Percentiles rank a stretch among this genome's conserved stretches.
Conservation (phyloP, 1,139 yeast genomes). For the Protomyces gravidus region DNA sequence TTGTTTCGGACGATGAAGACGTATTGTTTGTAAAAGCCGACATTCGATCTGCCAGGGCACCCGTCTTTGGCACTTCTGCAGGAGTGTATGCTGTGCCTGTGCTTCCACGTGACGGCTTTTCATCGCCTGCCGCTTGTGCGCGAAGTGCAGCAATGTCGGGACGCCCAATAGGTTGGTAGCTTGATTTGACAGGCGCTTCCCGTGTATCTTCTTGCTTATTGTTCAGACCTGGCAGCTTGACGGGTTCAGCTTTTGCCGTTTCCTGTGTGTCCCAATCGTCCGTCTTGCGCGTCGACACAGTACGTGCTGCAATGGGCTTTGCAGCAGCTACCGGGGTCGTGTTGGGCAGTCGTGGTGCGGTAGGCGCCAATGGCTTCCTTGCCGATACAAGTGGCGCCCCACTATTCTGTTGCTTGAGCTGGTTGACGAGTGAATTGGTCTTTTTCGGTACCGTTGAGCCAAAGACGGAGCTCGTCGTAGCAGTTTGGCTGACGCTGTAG, state of each 20-base stretch:
- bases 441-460: conserved; percentile 37
- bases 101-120: conserved; percentile 29
- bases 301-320: conserved; percentile 35
- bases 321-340: conserved; percentile 32
- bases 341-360: conserved; percentile 32
- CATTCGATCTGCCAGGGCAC: conserved; percentile 37
- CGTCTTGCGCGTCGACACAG: not conserved
- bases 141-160: conserved; percentile 50
- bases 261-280: conserved; percentile 24
- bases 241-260: not conserved
- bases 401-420: conserved; percentile 37
- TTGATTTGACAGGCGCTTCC: conserved; percentile 41
- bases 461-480: conserved; percentile 45
- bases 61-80: conserved; percentile 25
- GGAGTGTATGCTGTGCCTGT: conserved; percentile 35
- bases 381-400: conserved; percentile 34
- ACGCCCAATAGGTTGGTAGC: conserved; percentile 57
- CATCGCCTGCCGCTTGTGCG: conserved; percentile 41
- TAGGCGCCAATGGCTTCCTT: conserved; percentile 35
- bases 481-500: conserved; percentile 55
- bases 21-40: conserved; percentile 28
- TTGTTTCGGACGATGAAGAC: conserved; percentile 30
- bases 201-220: conserved; percentile 52
- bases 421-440: conserved; percentile 36
- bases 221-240: conserved; percentile 42